Base-by-base conservation (phyloP, 2,329 filamentous ascomycete species). In the Colletotrichum musicola region DNA sequence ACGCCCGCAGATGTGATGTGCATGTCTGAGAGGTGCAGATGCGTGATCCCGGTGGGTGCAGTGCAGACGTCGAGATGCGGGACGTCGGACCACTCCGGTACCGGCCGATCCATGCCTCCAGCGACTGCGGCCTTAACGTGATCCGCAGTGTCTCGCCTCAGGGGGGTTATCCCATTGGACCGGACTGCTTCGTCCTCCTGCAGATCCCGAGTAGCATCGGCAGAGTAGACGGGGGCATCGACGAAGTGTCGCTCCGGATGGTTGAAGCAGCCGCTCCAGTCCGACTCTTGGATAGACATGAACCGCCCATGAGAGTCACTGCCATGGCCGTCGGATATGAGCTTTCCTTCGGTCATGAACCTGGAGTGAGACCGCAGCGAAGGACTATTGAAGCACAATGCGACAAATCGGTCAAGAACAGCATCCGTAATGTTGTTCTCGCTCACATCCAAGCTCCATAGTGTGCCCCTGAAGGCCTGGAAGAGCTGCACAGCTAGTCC, bases 391-490 rank as follows among this genome's bases (percentile, higher is more conserved):
- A 84, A 78, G 68, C 79, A 82, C 18, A 72, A 70, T 6, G 74
- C 50, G 6, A 75, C 68, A 14, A 84, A 69, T 3, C 56, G 44
- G 7, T 78, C 73, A 12, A 88, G 72, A 4, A 78, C 72, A 2
- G 44, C 72, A 72, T 90, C 87, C 0, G 82, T 84, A 10, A 90
- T 73, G 12, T 79, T 81, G 71, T 90, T 91, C 6, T 81, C 61
- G 44, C 81, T 79, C 0, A 90, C 57, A 69, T 90, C 87, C 4
- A 90, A 73, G 71, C 88, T 88, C 88, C 88, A 90, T 12, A 90
- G 75, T 30, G 80, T 82, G 12, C 67, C 67, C 4, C 71, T 64
- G 55, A 81, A 81, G 5, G 74, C 70, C 66, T 74, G 71, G 73
- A 86, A 72, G 47, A 83, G 70, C 3, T 74, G 49, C 0, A 76